Evolutionary conservation across 495 filamentous ascomycete genomes (phyloP).

Genomic region (Penicillium soppii): DNA sequence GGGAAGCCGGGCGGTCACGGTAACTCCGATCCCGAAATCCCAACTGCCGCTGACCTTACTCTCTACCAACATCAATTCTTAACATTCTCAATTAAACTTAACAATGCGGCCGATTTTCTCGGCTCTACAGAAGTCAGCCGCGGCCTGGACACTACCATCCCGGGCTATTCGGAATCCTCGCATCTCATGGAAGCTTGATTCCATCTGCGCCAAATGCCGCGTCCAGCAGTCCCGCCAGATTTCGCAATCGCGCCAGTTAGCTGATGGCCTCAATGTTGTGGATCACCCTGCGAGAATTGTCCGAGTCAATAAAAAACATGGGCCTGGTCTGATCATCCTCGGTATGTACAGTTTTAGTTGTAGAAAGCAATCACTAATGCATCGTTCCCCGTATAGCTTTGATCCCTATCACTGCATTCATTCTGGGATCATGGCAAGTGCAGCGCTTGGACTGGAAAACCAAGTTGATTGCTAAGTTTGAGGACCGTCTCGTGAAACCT

Average conservation of each 20-base stretch:
- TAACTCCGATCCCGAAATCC: slow-evolving; percentile 13
- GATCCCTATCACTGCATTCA: slow-evolving; percentile 89
- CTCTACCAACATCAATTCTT: background rate
- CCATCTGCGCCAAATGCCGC: slow-evolving; percentile 39
- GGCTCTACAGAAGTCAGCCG: slow-evolving; percentile 24
- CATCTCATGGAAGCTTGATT: slow-evolving; percentile 27
- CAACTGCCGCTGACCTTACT: slow-evolving; percentile 4
- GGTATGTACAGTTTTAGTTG: slow-evolving; percentile 41
- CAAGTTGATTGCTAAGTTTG: slow-evolving; percentile 80
- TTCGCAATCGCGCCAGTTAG: slow-evolving; percentile 19
- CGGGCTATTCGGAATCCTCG: slow-evolving; percentile 18
- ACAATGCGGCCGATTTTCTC: slow-evolving; percentile 36
- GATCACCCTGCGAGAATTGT: slow-evolving; percentile 82
- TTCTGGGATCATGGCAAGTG: slow-evolving; percentile 94
- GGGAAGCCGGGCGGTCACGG: slow-evolving; percentile 14
- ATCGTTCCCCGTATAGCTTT: slow-evolving; percentile 53
- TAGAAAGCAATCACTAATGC: background rate
- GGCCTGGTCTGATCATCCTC: slow-evolving; percentile 77
- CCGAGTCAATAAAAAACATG: slow-evolving; percentile 69
- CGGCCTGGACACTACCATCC: slow-evolving; percentile 20
- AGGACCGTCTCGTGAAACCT: slow-evolving; percentile 82
- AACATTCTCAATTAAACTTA: background rate
- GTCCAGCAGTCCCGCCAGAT: slow-evolving; percentile 37
- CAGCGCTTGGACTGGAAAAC: slow-evolving; percentile 92
- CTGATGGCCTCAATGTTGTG: slow-evolving; percentile 60